These are phyloP conservation scores for Wallacemonas rigidus DNA, from an alignment of 208 protist genomes.

Conservation along the genomic window DNA sequence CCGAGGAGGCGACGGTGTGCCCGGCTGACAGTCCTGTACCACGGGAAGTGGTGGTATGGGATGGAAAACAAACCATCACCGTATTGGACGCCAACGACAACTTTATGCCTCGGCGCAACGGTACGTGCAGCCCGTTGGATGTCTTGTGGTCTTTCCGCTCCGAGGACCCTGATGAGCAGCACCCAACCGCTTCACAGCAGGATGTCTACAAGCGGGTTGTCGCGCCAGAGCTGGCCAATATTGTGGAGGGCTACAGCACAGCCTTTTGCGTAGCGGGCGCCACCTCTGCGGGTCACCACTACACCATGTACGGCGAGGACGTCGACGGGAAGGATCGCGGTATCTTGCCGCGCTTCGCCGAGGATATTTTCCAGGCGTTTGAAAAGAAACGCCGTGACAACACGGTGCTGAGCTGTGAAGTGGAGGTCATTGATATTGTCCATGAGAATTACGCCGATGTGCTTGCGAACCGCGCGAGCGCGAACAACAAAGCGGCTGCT, in stretches of 20 bases:
- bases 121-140: constrained; percentile 50
- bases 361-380: constrained; percentile 76
- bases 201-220: constrained; percentile 72
- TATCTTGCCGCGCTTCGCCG: constrained; percentile 75
- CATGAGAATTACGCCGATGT: constrained; percentile 78
- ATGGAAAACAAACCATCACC: constrained; percentile 51
- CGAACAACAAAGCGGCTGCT: constrained; percentile 3
- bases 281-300: constrained; percentile 57
- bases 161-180: constrained; percentile 39
- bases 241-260: constrained; percentile 79
- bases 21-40: constrained; percentile 71
- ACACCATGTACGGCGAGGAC: constrained; percentile 79
- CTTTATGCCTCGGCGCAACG: constrained; percentile 70
- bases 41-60: constrained; percentile 66
- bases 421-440: constrained; percentile 77
- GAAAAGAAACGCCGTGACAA: constrained; percentile 58
- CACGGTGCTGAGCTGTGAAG: constrained; percentile 46
- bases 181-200: constrained; percentile 48
- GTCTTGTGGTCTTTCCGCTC: constrained; percentile 72
- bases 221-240: constrained; percentile 51
- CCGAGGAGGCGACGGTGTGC: constrained; percentile 63
- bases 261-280: constrained; percentile 76
- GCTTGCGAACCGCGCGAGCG: constrained; percentile 32
- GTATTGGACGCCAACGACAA: constrained; percentile 68
- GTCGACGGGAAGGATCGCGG: constrained; percentile 55